A percentile compares a stretch with the other conserved stretches of the same genome.
Evolutionary conservation across 2,329 filamentous ascomycete genomes (phyloP).

Genomic region (Capronia americana): DNA sequence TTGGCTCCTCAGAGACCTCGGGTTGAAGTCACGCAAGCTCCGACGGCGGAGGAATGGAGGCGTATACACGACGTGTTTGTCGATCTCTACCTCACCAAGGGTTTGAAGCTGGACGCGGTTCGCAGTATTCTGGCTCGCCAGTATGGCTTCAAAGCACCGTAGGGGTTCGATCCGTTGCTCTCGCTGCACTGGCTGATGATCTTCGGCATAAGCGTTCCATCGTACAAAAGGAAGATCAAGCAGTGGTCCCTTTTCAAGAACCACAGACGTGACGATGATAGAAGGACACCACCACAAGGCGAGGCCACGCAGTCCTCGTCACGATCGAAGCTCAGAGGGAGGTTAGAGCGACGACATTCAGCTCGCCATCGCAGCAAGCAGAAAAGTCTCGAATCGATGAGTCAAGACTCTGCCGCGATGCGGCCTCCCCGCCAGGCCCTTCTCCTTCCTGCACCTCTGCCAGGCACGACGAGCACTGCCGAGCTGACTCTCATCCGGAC

Average conservation of each 20-base stretch:
- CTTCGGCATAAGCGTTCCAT: background rate
- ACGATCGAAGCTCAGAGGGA: no score
- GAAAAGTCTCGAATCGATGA: background rate
- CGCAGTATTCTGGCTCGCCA: background rate
- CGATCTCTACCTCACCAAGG: background rate
- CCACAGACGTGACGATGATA: background rate
- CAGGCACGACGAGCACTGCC: background rate
- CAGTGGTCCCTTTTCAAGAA: constrained; percentile 1
- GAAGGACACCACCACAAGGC: background rate
- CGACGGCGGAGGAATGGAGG: background rate
- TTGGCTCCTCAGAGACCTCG: background rate
- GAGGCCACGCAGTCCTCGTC: background rate
- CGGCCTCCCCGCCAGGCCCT: background rate
- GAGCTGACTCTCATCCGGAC: background rate
- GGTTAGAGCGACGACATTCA: background rate
- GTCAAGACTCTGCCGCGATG: background rate
- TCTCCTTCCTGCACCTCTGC: background rate
- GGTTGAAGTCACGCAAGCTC: background rate
- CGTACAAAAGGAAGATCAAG: constrained; percentile 2
- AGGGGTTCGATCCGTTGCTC: background rate
- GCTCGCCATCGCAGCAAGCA: background rate
- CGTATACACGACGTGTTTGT: background rate
- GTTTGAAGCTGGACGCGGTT: background rate
- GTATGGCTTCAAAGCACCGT: constrained; percentile 2
- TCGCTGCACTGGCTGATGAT: background rate